Evolutionary conservation across 768 basidiomycete genomes (phyloP), one percentile per base, ranked within the genome.

Genomic region (Dendrothele bispora): DNA sequence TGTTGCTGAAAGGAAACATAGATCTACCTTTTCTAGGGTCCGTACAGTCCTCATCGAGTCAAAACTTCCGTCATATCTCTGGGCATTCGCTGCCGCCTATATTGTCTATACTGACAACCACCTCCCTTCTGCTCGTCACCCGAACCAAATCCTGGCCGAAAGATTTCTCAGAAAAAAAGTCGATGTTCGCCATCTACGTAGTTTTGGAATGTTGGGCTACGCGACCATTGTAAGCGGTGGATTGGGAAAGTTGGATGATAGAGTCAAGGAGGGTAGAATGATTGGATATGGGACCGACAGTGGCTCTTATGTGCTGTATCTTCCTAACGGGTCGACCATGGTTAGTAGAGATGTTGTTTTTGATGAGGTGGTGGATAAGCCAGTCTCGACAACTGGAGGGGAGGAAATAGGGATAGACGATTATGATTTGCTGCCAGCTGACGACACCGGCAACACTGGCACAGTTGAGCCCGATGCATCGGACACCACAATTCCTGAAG

Each of bases 401-500:
- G 36, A 38, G 36, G 24, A 22, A 18, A 10, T 4, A 17, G 43
- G 35, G 36, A 18, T 21, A 44, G 30, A 38, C 20, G 30, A 27
- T 15, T 14, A n/a, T n/a, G 45, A 26, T n/a, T 34, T 21, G 7
- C 30, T 7, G 54, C 49, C 6, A 68, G 62, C 17, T 50, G 56
- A 36, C 12, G 12, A 6, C 10, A 18, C n/a, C 11, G n/a, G n/a
- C n/a, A n/a, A n/a, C n/a, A n/a, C 43, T 24, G 7, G 18, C 18
- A 15, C 3, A 24, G 30, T 10, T 28, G 32, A 30, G 10, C 10
- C 30, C 4, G 28, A 43, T 21, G 6, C 18, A 26, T 5, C 60
- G 56, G 6, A 55, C 61, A 4, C 37, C 25, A 50, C 66, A 65
- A 14, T 58, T 60, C 3, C 42, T 18, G 42, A n/a, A 15, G 32